phyloP scores from a whole-genome alignment of 768 basidiomycete genomes.

The Termitomyces titanicus region DNA sequence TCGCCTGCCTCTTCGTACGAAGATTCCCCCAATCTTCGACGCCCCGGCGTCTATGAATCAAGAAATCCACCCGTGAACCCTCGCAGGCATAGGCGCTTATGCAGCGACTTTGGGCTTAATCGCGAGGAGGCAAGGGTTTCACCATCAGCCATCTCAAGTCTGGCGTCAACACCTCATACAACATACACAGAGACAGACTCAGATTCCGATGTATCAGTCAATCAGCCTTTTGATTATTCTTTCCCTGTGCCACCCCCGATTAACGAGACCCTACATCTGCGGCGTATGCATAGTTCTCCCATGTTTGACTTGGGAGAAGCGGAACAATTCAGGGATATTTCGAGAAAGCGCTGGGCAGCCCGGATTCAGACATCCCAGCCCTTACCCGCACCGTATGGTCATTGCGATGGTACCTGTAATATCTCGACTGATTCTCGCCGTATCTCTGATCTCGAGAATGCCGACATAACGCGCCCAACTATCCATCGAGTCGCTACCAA shows the following conservation, averaged over 20 bases:
- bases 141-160: conserved; percentile 14
- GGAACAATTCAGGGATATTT: conserved; percentile 19
- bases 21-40: background rate
- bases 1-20: conserved; percentile 3
- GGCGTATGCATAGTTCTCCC: conserved; percentile 43
- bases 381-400: background rate
- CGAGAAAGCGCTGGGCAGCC: conserved; percentile 19
- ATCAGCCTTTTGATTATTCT: conserved; percentile 34
- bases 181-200: conserved; percentile 27
- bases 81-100: conserved; percentile 26
- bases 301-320: conserved; percentile 30
- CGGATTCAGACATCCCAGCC: background rate
- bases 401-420: background rate
- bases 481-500: background rate
- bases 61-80: conserved; percentile 23
- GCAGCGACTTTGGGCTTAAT: conserved; percentile 27
- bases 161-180: conserved; percentile 25
- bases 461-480: background rate
- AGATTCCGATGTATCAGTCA: conserved; percentile 31
- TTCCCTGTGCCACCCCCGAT: conserved; percentile 41
- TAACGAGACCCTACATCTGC: conserved; percentile 29
- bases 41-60: background rate
- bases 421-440: conserved; percentile 1
- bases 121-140: conserved; percentile 8
- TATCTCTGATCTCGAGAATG: background rate